Percentiles rank a stretch among this genome's conserved stretches.
Evolutionary conservation across 176 grass and related monocot species (phyloP).

Genomic region (Aegilops longissima): DNA sequence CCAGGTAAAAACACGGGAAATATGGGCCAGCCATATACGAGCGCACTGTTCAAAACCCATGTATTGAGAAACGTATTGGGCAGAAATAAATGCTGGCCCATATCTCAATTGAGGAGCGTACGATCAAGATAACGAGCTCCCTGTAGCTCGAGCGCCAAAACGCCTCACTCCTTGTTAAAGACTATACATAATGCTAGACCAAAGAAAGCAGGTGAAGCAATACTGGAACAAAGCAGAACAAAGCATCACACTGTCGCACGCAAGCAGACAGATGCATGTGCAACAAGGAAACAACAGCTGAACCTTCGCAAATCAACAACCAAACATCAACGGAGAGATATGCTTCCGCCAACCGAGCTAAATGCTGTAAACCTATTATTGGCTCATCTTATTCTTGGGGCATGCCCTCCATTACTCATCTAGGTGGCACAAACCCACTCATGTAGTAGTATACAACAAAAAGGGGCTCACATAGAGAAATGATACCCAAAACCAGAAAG

Average conservation of each 20-base stretch:
- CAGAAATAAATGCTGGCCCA: too few relatives aligned
- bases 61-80: too few relatives aligned
- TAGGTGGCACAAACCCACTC: slow-evolving; percentile 27
- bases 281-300: not conserved
- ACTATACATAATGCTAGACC: not conserved
- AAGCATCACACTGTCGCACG: not conserved
- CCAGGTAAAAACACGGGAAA: too few relatives aligned
- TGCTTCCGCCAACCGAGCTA: not conserved
- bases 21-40: too few relatives aligned
- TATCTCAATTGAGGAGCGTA: too few relatives aligned
- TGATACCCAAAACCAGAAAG: not conserved
- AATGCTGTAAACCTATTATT: slow-evolving; percentile 17
- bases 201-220: not conserved
- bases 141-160: too few relatives aligned
- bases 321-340: not conserved
- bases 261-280: not conserved
- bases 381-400: slow-evolving; percentile 9
- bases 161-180: too few relatives aligned
- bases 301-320: not conserved
- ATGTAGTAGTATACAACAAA: slow-evolving; percentile 36
- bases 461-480: not conserved
- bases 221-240: not conserved
- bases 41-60: too few relatives aligned
- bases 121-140: too few relatives aligned
- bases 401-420: not conserved